These are phyloP conservation scores for Amanita fuliginea DNA, from an alignment of 768 basidiomycete species.

Conservation along the genomic window DNA sequence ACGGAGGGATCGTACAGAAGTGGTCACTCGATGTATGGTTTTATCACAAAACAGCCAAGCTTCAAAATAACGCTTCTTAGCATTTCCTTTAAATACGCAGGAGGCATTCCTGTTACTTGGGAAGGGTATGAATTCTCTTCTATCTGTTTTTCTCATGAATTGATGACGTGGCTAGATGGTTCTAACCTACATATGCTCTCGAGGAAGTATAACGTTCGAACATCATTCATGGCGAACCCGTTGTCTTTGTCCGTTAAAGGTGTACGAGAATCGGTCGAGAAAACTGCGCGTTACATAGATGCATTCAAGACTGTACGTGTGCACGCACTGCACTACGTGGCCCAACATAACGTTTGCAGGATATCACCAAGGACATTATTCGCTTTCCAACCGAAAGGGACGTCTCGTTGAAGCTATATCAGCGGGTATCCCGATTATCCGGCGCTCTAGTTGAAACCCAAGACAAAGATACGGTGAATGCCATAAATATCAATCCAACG, in stretches of 20 bases:
- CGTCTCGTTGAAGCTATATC: slow-evolving; percentile 37
- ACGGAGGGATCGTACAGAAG: slow-evolving; percentile 38
- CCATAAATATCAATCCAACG: not conserved
- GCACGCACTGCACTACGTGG: not conserved
- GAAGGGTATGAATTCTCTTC: slow-evolving; percentile 34
- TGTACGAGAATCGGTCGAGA: slow-evolving; percentile 36
- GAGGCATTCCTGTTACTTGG: slow-evolving; percentile 66
- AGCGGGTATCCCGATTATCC: slow-evolving; percentile 56
- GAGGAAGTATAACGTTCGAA: slow-evolving; percentile 46
- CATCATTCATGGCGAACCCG: slow-evolving; percentile 46
- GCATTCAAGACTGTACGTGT: slow-evolving; percentile 37
- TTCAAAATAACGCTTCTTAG: slow-evolving; percentile 22
- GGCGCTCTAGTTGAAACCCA: slow-evolving; percentile 52
- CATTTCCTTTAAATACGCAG: slow-evolving; percentile 41
- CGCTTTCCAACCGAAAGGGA: slow-evolving; percentile 31
- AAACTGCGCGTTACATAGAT: slow-evolving; percentile 33
- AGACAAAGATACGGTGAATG: slow-evolving; percentile 8
- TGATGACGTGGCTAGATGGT: slow-evolving; percentile 39
- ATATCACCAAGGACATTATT: slow-evolving; percentile 24
- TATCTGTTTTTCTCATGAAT: not conserved
- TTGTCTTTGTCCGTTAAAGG: slow-evolving; percentile 53
- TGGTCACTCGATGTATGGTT: slow-evolving; percentile 32
- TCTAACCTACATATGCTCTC: slow-evolving; percentile 48
- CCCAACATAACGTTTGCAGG: slow-evolving; percentile 18
- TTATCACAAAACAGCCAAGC: slow-evolving; percentile 1